Conservation (phyloP, 257 asterid genomes). For the Gentiana dahurica region DNA sequence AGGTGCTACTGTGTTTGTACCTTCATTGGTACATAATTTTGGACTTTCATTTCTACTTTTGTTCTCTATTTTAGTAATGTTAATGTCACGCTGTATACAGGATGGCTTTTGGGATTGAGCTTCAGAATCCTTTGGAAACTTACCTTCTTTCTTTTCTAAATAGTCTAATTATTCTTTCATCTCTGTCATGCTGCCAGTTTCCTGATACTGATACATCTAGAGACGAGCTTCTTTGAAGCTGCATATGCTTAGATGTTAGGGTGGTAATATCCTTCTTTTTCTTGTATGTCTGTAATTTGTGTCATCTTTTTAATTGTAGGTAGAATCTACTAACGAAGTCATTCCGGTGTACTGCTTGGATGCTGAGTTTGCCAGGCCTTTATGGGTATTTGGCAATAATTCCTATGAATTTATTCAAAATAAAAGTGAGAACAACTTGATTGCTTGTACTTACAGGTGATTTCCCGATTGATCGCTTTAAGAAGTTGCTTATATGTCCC, state of each 20-base stretch:
- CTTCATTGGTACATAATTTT: too few relatives aligned
- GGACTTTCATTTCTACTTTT: too few relatives aligned
- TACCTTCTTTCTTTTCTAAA: too few relatives aligned
- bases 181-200: too few relatives aligned
- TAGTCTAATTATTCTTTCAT: neutral
- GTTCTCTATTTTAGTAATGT: too few relatives aligned
- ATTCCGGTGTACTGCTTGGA: constrained; percentile 54
- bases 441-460: constrained; percentile 92
- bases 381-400: constrained; percentile 85
- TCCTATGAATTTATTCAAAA: constrained; percentile 63
- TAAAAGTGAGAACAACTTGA: constrained; percentile 32
- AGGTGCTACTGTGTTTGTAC: too few relatives aligned
- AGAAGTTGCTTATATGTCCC: neutral
- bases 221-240: neutral
- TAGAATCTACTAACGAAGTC: constrained; percentile 72
- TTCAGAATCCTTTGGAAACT: too few relatives aligned
- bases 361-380: constrained; percentile 86
- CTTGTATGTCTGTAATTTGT: neutral
- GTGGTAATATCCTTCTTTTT: neutral
- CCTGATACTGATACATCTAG: too few relatives aligned
- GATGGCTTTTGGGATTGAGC: too few relatives aligned
- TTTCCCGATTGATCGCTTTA: neutral
- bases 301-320: constrained; percentile 26
- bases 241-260: neutral
- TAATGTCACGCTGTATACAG: too few relatives aligned